Percentiles rank a stretch among this genome's conserved stretches.
Conservation (phyloP, 2,329 filamentous ascomycete species). For the Fusarium sp. region DNA sequence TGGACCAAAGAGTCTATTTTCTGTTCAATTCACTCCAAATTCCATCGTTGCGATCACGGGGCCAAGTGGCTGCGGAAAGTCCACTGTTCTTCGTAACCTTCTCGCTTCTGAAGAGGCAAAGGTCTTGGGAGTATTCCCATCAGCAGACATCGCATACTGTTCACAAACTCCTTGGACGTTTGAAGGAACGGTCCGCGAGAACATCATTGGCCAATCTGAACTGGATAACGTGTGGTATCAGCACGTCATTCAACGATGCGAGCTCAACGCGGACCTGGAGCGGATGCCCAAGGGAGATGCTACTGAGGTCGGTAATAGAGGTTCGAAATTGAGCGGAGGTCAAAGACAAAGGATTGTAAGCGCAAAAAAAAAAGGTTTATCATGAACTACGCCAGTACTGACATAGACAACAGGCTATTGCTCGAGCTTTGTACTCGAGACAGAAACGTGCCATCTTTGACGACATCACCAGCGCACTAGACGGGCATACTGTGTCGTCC, state of each 20-base stretch:
- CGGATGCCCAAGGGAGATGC: neutral
- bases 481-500: neutral
- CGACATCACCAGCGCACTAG: constrained; percentile 5
- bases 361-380: too few species aligned
- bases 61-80: constrained; percentile 11
- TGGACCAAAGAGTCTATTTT: too few species aligned
- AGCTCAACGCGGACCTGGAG: neutral
- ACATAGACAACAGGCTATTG: too few species aligned
- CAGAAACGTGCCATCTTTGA: neutral
- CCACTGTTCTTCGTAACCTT: neutral
- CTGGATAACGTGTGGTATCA: neutral
- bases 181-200: neutral
- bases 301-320: constrained; percentile 1
- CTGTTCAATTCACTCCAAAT: too few species aligned
- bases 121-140: neutral
- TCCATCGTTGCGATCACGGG: too few species aligned
- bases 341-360: constrained; percentile 3
- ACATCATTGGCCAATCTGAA: neutral
- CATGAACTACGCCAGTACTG: too few species aligned
- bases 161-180: constrained; percentile 6
- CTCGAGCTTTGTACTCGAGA: constrained; percentile 3
- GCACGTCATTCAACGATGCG: neutral
- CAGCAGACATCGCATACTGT: neutral
- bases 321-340: constrained; percentile 6
- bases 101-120: neutral